Evolutionary conservation across 768 basidiomycete species (phyloP).

Genomic region (Lentinula boryana): DNA sequence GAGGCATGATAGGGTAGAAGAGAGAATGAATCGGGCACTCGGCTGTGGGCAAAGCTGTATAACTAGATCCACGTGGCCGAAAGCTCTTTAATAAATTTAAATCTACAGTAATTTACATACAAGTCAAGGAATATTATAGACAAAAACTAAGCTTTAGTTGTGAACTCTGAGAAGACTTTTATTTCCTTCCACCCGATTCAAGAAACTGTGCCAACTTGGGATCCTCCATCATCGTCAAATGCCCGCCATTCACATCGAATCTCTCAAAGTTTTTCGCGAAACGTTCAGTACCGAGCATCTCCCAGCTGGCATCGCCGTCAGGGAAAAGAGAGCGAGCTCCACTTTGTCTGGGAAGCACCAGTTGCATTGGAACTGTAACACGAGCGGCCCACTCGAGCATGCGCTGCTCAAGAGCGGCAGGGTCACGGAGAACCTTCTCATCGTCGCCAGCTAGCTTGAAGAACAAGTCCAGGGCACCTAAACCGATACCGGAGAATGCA

Average conservation of each 20-base stretch:
- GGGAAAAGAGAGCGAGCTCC: background rate
- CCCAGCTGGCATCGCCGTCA: background rate
- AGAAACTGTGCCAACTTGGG: slow-evolving; percentile 1
- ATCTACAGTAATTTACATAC: no score
- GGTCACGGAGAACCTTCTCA: background rate
- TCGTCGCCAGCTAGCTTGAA: background rate
- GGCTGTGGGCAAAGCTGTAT: background rate
- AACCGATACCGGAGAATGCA: background rate
- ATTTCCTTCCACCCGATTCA: background rate
- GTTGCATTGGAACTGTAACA: background rate
- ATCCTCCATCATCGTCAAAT: slow-evolving; percentile 4
- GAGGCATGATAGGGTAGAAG: slow-evolving; percentile 40
- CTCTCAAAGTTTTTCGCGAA: background rate
- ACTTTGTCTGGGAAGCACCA: background rate
- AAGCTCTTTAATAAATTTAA: background rate
- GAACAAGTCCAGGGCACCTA: background rate
- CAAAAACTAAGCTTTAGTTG: no score
- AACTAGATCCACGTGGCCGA: background rate
- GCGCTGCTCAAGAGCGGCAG: background rate
- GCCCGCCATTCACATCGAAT: slow-evolving; percentile 2
- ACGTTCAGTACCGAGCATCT: background rate
- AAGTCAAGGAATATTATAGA: no score
- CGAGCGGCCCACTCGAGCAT: slow-evolving; percentile 1
- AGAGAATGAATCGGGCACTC: background rate
- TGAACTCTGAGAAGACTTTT: background rate